Conservation (phyloP, 176 grass and related monocot genomes). For the Coix lacrymajobi region DNA sequence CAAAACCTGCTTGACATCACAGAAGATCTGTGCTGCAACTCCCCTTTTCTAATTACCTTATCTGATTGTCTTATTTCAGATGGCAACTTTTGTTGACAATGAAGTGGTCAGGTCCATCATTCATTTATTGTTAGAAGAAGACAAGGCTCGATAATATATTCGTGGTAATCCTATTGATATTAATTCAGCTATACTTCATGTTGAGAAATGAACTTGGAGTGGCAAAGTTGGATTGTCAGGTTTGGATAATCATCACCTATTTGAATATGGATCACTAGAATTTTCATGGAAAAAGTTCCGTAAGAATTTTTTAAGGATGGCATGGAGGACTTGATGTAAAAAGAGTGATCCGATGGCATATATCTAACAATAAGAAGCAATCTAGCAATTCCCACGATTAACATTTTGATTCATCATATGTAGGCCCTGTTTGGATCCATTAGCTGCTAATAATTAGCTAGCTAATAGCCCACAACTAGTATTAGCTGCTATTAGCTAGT, state of each 20-base stretch:
- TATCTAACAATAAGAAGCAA: neutral
- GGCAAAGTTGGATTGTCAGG: slow-evolving; percentile 10
- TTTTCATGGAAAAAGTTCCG: slow-evolving; percentile 14
- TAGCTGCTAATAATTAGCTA: no score
- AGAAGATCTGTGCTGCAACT: neutral
- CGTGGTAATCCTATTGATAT: slow-evolving; percentile 32
- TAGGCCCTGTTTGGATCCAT: neutral
- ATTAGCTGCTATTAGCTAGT: no score
- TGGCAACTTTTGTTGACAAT: slow-evolving; percentile 66
- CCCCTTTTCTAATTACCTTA: slow-evolving; percentile 24
- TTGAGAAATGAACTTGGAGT: slow-evolving; percentile 11
- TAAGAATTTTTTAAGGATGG: slow-evolving; percentile 4
- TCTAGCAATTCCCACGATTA: neutral
- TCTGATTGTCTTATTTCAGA: slow-evolving; percentile 49
- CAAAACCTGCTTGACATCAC: slow-evolving; percentile 4
- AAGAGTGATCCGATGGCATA: neutral
- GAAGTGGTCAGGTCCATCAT: slow-evolving; percentile 92
- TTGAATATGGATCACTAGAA: neutral
- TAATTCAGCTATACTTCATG: neutral
- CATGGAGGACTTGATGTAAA: neutral
- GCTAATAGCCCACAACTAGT: no score
- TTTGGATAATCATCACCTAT: neutral
- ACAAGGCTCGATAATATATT: slow-evolving; percentile 49
- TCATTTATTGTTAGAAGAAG: slow-evolving; percentile 92
- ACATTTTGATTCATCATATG: neutral